Conservation (phyloP, 306 rosid genomes). For the Acacia melanoxylon region DNA sequence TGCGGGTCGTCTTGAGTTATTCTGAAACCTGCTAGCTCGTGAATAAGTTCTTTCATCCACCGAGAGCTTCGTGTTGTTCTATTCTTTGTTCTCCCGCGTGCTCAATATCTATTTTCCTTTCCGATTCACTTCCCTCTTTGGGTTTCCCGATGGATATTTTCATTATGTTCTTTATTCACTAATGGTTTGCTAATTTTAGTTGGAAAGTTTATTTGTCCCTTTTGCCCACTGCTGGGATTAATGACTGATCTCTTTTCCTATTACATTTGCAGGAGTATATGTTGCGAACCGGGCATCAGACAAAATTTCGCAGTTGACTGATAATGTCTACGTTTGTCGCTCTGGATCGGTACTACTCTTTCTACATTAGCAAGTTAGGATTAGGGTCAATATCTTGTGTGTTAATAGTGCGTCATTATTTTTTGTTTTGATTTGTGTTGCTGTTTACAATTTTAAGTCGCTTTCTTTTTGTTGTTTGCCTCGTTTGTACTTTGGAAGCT, state of each 20-base stretch:
- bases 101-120: not conserved
- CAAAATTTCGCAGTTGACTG: slow-evolving; percentile 91
- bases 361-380: not conserved
- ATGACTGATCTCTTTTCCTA: not conserved
- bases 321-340: slow-evolving; percentile 94
- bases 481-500: not conserved
- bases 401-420: not conserved
- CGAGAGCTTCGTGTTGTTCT: not conserved
- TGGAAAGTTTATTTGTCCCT: not conserved
- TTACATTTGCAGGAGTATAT: slow-evolving; percentile 63
- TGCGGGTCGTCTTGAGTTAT: not conserved
- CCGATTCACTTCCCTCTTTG: not conserved
- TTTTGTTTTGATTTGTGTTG: not conserved
- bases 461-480: not conserved
- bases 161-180: not conserved
- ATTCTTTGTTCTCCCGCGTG: not conserved
- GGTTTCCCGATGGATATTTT: not conserved
- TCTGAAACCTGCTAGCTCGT: not conserved
- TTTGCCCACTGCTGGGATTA: not conserved
- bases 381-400: not conserved
- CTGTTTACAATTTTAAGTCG: not conserved
- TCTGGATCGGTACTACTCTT: slow-evolving; percentile 85
- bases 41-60: not conserved
- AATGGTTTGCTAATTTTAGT: not conserved
- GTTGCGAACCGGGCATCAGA: slow-evolving; percentile 93